These are phyloP conservation scores for Hemisphaericaspora xylofermentans DNA, from an alignment of 1,139 yeast genomes.

Conservation along the genomic window DNA sequence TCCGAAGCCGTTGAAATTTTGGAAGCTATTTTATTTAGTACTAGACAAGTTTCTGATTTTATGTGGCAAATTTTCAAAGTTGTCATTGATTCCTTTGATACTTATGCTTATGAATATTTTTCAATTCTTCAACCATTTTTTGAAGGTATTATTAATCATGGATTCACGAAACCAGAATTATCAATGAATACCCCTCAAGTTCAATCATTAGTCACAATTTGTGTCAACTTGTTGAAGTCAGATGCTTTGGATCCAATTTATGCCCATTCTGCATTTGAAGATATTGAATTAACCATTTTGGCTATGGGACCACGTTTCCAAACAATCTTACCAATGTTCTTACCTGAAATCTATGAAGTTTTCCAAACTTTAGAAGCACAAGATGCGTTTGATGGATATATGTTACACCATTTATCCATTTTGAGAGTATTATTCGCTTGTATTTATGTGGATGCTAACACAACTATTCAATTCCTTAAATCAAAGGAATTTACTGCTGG, in stretches of 20 bases:
- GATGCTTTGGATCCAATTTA: conserved; percentile 43
- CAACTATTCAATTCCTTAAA: conserved; percentile 37
- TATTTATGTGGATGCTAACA: conserved; percentile 39
- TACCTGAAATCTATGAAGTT: conserved; percentile 38
- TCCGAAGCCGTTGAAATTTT: conserved; percentile 50
- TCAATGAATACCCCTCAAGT: conserved; percentile 40
- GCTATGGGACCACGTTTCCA: conserved; percentile 36
- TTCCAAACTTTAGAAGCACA: conserved; percentile 36
- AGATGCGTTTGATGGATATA: conserved; percentile 47
- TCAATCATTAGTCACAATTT: conserved; percentile 38
- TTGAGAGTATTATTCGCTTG: conserved; percentile 45
- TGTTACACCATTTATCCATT: conserved; percentile 48
- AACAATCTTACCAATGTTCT: conserved; percentile 34
- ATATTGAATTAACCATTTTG: conserved; percentile 40
- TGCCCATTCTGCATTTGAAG: conserved; percentile 42
- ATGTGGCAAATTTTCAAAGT: conserved; percentile 48
- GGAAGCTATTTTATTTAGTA: conserved; percentile 46
- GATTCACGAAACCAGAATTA: conserved; percentile 37
- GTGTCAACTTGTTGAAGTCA: conserved; percentile 36
- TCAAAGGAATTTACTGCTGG: conserved; percentile 36
- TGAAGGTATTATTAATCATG: conserved; percentile 47
- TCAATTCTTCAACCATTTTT: conserved; percentile 51
- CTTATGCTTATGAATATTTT: conserved; percentile 53
- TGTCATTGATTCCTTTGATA: conserved; percentile 49
- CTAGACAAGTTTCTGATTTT: conserved; percentile 42